phyloP scores from a whole-genome alignment of 257 asterid species.

The Salvia splendens region DNA sequence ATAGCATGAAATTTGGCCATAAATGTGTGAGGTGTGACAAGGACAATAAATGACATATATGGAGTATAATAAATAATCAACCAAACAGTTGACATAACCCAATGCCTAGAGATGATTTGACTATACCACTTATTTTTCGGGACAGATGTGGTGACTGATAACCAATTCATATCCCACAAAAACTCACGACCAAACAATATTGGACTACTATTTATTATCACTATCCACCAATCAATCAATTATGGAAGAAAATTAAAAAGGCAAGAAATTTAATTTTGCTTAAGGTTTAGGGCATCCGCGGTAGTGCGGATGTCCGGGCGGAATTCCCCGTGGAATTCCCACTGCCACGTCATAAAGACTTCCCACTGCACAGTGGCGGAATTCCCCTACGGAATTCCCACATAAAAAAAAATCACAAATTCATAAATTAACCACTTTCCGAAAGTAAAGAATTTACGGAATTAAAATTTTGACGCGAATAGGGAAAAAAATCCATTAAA shows the following conservation, averaged over 20 bases:
- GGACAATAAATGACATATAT: conserved; percentile 24
- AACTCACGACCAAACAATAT: conserved; percentile 18
- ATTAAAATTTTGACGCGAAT: too few relatives aligned
- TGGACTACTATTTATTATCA: not conserved
- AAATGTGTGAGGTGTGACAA: conserved; percentile 24
- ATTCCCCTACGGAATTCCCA: too few relatives aligned
- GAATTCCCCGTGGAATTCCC: too few relatives aligned
- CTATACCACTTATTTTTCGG: conserved; percentile 30
- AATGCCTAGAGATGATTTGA: conserved; percentile 34
- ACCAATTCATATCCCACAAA: not conserved
- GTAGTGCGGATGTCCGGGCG: too few relatives aligned
- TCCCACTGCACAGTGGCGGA: too few relatives aligned
- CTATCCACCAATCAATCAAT: conserved; percentile 26
- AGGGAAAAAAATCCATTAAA: too few relatives aligned
- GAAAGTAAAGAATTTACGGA: too few relatives aligned
- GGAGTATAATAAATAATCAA: conserved; percentile 21
- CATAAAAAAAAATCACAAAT: too few relatives aligned
- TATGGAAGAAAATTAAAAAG: not conserved
- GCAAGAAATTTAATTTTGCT: conserved; percentile 1
- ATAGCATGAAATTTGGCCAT: conserved; percentile 8
- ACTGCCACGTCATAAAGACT: too few relatives aligned
- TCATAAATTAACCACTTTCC: too few relatives aligned
- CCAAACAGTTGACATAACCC: conserved; percentile 34
- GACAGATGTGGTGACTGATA: conserved; percentile 26
- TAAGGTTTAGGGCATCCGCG: too few relatives aligned